These are phyloP conservation scores for Wickerhamiella australiensis DNA, from an alignment of 805 yeast species.

Conservation along the genomic window DNA sequence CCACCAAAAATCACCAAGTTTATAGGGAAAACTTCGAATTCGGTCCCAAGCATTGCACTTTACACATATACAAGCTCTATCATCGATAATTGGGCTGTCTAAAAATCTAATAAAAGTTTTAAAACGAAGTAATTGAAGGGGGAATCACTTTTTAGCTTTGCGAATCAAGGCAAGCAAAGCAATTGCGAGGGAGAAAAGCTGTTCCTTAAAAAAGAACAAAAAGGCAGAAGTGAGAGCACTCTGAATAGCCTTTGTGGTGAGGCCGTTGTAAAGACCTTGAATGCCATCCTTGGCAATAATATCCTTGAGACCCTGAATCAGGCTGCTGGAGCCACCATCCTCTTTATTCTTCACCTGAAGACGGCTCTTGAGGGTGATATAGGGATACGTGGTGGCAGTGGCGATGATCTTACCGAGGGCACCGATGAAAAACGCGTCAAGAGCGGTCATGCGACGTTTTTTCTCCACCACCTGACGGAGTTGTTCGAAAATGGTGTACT, in stretches of 20 bases:
- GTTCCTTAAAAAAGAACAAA: slow-evolving; percentile 81
- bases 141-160: background rate
- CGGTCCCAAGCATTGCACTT: no score
- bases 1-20: no score
- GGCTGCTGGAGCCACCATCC: slow-evolving; percentile 19
- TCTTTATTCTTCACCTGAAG: slow-evolving; percentile 54
- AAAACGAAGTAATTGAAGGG: no score
- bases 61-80: no score
- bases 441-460: slow-evolving; percentile 44
- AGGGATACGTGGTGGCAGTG: slow-evolving; percentile 83
- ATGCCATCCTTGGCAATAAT: slow-evolving; percentile 62
- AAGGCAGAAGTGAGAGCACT: slow-evolving; percentile 82
- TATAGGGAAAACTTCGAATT: no score
- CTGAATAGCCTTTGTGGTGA: slow-evolving; percentile 67
- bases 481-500: slow-evolving; percentile 86
- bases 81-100: no score
- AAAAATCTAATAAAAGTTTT: no score
- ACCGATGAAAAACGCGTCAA: slow-evolving; percentile 75
- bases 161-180: slow-evolving; percentile 38
- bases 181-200: slow-evolving; percentile 51
- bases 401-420: slow-evolving; percentile 83
- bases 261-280: slow-evolving; percentile 68
- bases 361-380: slow-evolving; percentile 75
- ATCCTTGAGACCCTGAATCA: slow-evolving; percentile 35
- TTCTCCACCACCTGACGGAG: slow-evolving; percentile 53